Base-by-base conservation (phyloP, 768 basidiomycete genomes). In the Amylocystis lapponica region DNA sequence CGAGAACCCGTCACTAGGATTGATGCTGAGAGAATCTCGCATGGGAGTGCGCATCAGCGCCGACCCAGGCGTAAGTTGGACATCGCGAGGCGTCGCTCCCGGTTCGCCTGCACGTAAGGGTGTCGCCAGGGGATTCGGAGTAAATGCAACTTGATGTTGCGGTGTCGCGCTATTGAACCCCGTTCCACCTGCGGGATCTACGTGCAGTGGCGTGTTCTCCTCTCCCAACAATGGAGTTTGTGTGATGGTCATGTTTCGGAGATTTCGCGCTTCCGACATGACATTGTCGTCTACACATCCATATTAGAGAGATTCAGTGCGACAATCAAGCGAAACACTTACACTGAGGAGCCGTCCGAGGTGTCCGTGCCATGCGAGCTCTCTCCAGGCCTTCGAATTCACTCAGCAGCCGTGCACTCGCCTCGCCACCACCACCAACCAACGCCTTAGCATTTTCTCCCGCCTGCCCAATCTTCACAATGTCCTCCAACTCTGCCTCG, bases 91-190 rank as follows among this genome's bases (percentile, higher is more conserved):
- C 1, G 66, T 67, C 3, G 58, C 67, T 4, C 58, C 57, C 13
- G 62, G 55, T 40, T 74, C 72, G 9, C 70, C 75, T 6, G 63
- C 64, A 25, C 76, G 79, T 51, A 81, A 55, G 5, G 92, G 94
- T 0, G 95, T 96, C 13, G 88, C 87, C 9, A 98, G 79, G 4
- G 95, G 96, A 66, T 98, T 99, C 3, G 96, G 96, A 0, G 96
- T 99, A 50, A 94, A 92, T 0, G 89, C 77, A 22, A 88, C 83
- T 52, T 83, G 81, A 53, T 91, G 91, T 17, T 79, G 83, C n/a
- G 96, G 96, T 4, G 95, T 97, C 0, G 93, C 95, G 34, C 93
- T 76, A 60, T 93, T 93, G 59, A 91, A 99, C 2, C 96, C 96
- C 6, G 92, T 91, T 11, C 90, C 88, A 12, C 81, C 84, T n/a